Evolutionary conservation across 257 asterid species (phyloP).

Genomic region (Nicotiana benthamiana): DNA sequence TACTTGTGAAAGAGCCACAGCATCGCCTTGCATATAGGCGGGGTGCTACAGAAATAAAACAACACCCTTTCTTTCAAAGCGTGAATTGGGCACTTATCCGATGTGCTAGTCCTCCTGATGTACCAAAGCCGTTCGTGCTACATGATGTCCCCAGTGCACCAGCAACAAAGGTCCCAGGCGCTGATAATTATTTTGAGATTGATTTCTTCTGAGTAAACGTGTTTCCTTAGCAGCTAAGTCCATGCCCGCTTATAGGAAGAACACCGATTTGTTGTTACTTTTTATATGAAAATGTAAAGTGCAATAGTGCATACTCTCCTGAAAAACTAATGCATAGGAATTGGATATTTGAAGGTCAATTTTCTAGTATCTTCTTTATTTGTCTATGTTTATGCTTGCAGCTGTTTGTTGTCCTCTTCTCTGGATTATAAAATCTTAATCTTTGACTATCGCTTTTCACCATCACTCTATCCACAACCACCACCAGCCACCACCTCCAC

Average conservation of each 20-base stretch:
- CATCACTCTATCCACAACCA: too few relatives aligned
- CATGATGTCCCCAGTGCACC: conserved; percentile 23
- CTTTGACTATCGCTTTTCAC: background rate
- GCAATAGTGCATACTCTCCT: background rate
- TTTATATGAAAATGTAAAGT: background rate
- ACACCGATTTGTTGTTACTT: background rate
- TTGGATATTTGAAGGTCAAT: background rate
- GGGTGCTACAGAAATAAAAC: conserved; percentile 61
- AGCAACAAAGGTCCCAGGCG: conserved; percentile 20
- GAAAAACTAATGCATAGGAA: conserved; percentile 10
- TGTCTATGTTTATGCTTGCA: background rate
- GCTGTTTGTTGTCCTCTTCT: background rate
- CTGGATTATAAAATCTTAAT: background rate
- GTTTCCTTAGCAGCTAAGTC: background rate
- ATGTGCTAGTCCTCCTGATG: conserved; percentile 60
- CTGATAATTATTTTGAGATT: conserved; percentile 53
- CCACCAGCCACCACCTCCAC: background rate
- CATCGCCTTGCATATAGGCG: conserved; percentile 61
- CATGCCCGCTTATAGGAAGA: background rate
- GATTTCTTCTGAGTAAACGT: conserved; percentile 41
- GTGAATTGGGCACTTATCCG: conserved; percentile 64
- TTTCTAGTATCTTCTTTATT: background rate
- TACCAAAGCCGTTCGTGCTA: conserved; percentile 37
- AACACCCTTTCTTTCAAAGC: conserved; percentile 54
- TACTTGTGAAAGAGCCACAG: conserved; percentile 60